Evolutionary conservation across 2,329 filamentous ascomycete genomes (phyloP), one percentile per base, ranked within the genome.

Genomic region (Colletotrichum sidae): DNA sequence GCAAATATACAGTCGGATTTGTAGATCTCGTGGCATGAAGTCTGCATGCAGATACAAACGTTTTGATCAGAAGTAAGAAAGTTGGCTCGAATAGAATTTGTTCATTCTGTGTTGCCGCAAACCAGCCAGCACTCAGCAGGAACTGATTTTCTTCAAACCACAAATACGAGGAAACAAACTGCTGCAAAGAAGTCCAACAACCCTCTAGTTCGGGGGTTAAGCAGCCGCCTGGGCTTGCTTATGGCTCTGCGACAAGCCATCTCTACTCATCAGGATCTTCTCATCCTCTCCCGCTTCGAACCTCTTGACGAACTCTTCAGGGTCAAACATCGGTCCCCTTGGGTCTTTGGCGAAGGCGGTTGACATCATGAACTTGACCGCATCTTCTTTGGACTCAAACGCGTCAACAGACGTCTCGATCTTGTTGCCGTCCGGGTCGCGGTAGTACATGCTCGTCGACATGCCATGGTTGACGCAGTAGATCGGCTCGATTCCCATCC

Each of bases 391-490:
- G 0, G 71, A 76, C 6, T 76, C 74, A 55, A 82, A 81, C 53
- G 79, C 80, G 60, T 83, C 79, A 3, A 82, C 78, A 68, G 84
- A 81, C 4, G 76, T 78, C 72, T 85, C 83, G 37, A 85, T 56
- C 68, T 73, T 67, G 70, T 84, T 84, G 11, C 81, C 80, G 69
- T 85, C 82, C 6, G 81, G 82, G 69, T 85, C 83, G 8, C 67
- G 62, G 69, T 84, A 84, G 70, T 85, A 84, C 44, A 84, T 78
- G 68, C 76, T 79, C 0, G 75, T 81, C 2, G 79, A 84, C 2
- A 76, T 74, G 3, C 83, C 83, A 69, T 85, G 83, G 69, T 85
- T 83, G 38, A 83, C 74, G 61, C 71, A 76, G 79, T 80, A 83
- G 4, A 74, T 37, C 0, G 83, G 83, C 37, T 70, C 12, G 47